Conservation (phyloP, 805 yeast species). For the Huiozyma sinensis region DNA sequence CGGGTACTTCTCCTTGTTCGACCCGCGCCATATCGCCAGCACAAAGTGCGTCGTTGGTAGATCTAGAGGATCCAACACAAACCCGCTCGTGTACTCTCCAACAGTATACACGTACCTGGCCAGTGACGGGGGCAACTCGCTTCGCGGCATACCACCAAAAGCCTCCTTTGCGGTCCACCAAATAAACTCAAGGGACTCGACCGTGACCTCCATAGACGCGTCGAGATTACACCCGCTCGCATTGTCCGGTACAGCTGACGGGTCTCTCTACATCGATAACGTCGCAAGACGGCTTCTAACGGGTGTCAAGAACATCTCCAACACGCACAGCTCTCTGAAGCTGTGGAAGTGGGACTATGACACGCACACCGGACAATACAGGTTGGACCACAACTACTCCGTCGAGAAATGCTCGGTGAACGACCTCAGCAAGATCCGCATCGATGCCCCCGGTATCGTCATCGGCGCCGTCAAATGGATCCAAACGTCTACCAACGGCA, state of each 20-base stretch:
- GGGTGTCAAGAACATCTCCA: conserved; percentile 24
- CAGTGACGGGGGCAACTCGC: conserved; percentile 33
- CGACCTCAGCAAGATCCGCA: conserved; percentile 23
- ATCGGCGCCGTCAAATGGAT: conserved; percentile 50
- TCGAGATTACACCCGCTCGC: conserved; percentile 38
- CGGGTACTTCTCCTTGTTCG: conserved; percentile 31
- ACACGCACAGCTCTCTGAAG: conserved; percentile 24
- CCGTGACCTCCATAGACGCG: conserved; percentile 31
- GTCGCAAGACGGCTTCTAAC: conserved; percentile 29
- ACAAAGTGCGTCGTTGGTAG: conserved; percentile 24
- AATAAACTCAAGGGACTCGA: conserved; percentile 32
- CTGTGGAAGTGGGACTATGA: conserved; percentile 34
- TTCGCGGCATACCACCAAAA: conserved; percentile 30
- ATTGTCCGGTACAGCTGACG: conserved; percentile 41
- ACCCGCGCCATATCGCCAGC: conserved; percentile 26
- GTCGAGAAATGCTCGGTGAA: conserved; percentile 20
- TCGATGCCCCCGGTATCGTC: conserved; percentile 41
- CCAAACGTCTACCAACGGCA: conserved; percentile 35
- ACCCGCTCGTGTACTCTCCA: conserved; percentile 24
- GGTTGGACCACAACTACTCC: conserved; percentile 33
- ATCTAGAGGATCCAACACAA: conserved; percentile 24
- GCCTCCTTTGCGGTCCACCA: conserved; percentile 27
- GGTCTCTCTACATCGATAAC: conserved; percentile 34
- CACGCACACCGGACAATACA: conserved; percentile 29
- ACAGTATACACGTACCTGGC: conserved; percentile 30